Conservation (phyloP, 1,284 basidiomycete species). For the Austropuccinia psidii region DNA sequence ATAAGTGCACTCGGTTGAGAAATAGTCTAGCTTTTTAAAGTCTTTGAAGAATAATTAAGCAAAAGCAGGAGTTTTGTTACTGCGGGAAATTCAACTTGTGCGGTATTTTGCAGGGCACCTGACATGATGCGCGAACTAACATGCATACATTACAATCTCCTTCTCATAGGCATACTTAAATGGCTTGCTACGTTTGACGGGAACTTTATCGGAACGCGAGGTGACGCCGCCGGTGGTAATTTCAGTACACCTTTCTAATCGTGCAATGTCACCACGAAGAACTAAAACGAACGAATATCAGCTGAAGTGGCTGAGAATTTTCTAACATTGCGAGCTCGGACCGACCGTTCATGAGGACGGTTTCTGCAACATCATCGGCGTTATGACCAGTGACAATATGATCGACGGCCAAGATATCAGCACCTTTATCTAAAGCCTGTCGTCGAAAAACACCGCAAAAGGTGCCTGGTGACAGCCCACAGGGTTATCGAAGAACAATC, state of each 20-base stretch:
- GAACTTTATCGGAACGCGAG: conserved; percentile 58
- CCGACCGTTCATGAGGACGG: conserved; percentile 92
- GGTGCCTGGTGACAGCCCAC: conserved; percentile 54
- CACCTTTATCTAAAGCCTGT: conserved; percentile 91
- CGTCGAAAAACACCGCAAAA: conserved; percentile 97
- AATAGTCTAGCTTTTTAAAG: conserved; percentile 71
- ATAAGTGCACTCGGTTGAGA: conserved; percentile 98
- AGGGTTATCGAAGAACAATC: not conserved
- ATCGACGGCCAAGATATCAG: conserved; percentile 77
- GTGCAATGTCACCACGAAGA: conserved; percentile 92
- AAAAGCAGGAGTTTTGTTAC: no score
- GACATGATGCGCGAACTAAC: conserved; percentile 46
- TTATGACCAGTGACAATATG: conserved; percentile 99
- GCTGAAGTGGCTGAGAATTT: not conserved
- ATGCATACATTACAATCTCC: conserved; percentile 83
- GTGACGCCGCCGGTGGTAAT: conserved; percentile 72
- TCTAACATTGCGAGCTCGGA: conserved; percentile 44
- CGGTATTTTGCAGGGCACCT: not conserved
- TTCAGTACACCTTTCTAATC: conserved; percentile 82
- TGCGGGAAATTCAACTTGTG: not conserved
- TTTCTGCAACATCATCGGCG: conserved; percentile 97
- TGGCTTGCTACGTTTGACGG: conserved; percentile 91
- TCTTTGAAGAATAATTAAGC: not conserved
- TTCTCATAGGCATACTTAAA: conserved; percentile 99
- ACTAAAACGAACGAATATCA: conserved; percentile 53